phyloP scores from a whole-genome alignment of 306 rosid species.

The Cucurbita ficifolia region DNA sequence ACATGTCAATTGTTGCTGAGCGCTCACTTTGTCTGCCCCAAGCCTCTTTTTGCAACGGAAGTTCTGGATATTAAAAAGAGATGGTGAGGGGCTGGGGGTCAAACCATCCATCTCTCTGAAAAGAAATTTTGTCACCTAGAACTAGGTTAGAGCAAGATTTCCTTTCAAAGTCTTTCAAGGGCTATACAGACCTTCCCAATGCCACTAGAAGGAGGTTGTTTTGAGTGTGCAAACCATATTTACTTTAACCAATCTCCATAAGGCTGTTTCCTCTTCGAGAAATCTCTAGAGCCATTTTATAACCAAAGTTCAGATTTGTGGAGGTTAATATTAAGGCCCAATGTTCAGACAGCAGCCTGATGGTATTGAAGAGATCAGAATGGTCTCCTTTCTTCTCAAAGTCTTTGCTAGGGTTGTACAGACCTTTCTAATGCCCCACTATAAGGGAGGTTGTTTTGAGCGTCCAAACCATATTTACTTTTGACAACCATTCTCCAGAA shows the following conservation, averaged over 20 bases:
- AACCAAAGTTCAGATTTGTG: not conserved
- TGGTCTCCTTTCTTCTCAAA: not conserved
- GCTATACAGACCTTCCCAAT: not conserved
- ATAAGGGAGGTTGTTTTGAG: not conserved
- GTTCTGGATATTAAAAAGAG: no score
- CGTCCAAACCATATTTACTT: not conserved
- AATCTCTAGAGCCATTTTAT: not conserved
- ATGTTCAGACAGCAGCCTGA: not conserved
- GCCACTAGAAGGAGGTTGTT: not conserved
- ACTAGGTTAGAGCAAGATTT: not conserved
- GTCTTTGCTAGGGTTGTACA: not conserved
- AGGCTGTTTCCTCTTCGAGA: no score
- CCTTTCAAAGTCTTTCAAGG: not conserved
- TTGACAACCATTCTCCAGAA: not conserved
- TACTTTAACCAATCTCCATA: not conserved
- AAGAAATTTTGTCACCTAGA: no score
- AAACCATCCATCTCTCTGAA: no score
- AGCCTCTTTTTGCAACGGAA: no score
- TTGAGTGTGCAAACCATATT: not conserved
- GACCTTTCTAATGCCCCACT: not conserved
- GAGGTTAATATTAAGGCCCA: not conserved
- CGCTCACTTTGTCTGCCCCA: no score
- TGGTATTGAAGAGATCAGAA: not conserved
- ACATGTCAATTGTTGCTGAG: no score
- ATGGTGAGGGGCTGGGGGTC: no score